A percentile compares a stretch with the other conserved stretches of the same genome.
Evolutionary conservation across 129 eudicot species (phyloP).

Genomic region (Solidago caesia): DNA sequence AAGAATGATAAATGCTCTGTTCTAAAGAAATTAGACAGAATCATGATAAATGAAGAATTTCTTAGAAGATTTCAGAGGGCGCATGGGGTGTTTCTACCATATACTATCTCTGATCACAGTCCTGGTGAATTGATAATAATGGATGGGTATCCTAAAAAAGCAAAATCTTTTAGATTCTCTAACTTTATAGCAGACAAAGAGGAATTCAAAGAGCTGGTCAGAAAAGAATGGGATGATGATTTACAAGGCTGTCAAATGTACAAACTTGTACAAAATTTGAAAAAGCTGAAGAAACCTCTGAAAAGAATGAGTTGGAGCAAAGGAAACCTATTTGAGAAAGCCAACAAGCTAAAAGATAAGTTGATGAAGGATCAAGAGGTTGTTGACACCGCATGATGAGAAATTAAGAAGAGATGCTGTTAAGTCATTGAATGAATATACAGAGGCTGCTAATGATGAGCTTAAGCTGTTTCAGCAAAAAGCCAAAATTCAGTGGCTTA

Average conservation of each 20-base stretch:
- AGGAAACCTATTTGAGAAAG: not conserved
- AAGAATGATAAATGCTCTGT: not conserved
- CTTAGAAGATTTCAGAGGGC: no score
- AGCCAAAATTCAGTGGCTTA: not conserved
- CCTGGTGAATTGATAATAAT: not conserved
- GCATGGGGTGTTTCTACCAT: not conserved
- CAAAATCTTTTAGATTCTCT: not conserved
- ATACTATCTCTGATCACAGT: not conserved
- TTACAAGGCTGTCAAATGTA: not conserved
- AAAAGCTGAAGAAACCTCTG: not conserved
- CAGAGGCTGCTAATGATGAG: no score
- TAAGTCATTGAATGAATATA: no score
- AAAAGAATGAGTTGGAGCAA: not conserved
- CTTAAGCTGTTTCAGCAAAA: not conserved
- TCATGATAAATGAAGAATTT: not conserved
- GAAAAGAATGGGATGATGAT: not conserved
- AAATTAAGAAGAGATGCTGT: not conserved
- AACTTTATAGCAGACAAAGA: not conserved
- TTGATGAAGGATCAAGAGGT: not conserved
- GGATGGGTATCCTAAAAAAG: not conserved
- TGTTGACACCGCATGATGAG: not conserved
- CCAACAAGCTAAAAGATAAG: not conserved
- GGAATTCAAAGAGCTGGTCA: not conserved
- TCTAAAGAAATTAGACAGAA: not conserved
- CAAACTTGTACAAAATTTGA: not conserved